A percentile compares a stretch with the other conserved stretches of the same genome.
Conservation (phyloP, 176 grass and related monocot species). For the Bothriochloa decipiens region DNA sequence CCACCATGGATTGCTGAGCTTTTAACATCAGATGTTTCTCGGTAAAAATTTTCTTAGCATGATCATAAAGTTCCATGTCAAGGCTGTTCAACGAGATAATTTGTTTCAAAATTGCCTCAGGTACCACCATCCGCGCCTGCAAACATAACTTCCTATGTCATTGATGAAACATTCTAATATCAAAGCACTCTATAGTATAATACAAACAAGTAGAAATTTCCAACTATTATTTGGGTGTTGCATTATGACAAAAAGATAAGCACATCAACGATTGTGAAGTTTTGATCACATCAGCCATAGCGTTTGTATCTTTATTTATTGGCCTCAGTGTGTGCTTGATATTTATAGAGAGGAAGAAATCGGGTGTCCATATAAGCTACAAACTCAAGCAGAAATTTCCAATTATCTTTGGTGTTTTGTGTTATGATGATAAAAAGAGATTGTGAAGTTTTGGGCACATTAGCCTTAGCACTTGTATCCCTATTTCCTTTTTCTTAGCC, state of each 20-base stretch:
- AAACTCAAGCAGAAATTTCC: not conserved
- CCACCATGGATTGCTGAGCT: constrained; percentile 30
- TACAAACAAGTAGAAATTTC: not conserved
- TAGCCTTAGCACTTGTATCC: not conserved
- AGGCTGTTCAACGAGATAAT: constrained; percentile 81
- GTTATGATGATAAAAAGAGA: not conserved
- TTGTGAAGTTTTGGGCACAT: not conserved
- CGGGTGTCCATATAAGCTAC: not conserved
- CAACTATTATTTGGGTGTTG: not conserved
- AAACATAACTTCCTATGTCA: constrained; percentile 21
- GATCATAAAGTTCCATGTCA: constrained; percentile 85
- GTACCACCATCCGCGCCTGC: constrained; percentile 70
- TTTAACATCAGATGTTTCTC: constrained; percentile 64
- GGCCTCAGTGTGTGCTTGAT: not conserved
- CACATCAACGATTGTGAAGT: not conserved
- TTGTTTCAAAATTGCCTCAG: constrained; percentile 65
- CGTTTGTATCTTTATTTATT: not conserved
- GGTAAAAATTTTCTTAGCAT: constrained; percentile 83
- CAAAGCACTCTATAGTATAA: not conserved
- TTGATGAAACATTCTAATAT: constrained; percentile 25
- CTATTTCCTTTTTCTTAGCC: not conserved
- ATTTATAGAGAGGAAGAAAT: not conserved
- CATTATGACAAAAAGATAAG: not conserved
- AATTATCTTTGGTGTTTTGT: not conserved
- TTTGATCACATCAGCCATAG: not conserved